Conservation (phyloP, 1,139 yeast genomes). For the Ogataea hybrid region DNA sequence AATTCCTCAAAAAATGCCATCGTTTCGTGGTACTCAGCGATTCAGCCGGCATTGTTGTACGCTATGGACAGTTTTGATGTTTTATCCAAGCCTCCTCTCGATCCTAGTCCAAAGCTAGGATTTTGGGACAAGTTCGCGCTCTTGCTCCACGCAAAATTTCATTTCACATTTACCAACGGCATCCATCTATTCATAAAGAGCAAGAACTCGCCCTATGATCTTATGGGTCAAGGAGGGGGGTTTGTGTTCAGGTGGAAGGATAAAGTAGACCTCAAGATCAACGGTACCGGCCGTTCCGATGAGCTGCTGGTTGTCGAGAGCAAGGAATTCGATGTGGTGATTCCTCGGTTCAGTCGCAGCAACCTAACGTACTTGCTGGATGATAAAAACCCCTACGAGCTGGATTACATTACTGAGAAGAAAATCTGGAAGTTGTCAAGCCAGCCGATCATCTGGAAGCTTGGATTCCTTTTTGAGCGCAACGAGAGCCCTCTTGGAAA, state of each 20-base stretch:
- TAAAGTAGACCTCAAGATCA: conserved; percentile 42
- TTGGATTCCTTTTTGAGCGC: conserved; percentile 64
- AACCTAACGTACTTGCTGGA: conserved; percentile 38
- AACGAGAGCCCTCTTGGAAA: conserved; percentile 25
- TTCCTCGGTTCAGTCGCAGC: conserved; percentile 44
- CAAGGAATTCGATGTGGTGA: conserved; percentile 48
- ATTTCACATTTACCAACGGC: conserved; percentile 37
- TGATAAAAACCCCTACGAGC: conserved; percentile 35
- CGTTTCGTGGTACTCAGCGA: conserved; percentile 56
- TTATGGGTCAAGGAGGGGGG: conserved; percentile 48
- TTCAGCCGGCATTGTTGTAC: conserved; percentile 55
- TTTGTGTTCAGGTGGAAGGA: conserved; percentile 55
- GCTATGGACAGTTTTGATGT: conserved; percentile 54
- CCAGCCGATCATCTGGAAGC: conserved; percentile 52
- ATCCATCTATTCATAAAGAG: conserved; percentile 53
- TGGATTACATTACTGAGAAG: conserved; percentile 37
- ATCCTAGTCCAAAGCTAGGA: conserved; percentile 51
- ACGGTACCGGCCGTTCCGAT: conserved; percentile 39
- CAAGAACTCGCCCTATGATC: conserved; percentile 46
- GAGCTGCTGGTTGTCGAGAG: conserved; percentile 46
- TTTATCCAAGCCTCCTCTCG: conserved; percentile 59
- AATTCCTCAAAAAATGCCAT: conserved; percentile 41
- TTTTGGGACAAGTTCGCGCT: conserved; percentile 58
- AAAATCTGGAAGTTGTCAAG: conserved; percentile 58
- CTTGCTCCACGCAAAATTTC: conserved; percentile 48